Evolutionary conservation across 257 asterid species (phyloP).

Genomic region (Plectranthus barbatus): DNA sequence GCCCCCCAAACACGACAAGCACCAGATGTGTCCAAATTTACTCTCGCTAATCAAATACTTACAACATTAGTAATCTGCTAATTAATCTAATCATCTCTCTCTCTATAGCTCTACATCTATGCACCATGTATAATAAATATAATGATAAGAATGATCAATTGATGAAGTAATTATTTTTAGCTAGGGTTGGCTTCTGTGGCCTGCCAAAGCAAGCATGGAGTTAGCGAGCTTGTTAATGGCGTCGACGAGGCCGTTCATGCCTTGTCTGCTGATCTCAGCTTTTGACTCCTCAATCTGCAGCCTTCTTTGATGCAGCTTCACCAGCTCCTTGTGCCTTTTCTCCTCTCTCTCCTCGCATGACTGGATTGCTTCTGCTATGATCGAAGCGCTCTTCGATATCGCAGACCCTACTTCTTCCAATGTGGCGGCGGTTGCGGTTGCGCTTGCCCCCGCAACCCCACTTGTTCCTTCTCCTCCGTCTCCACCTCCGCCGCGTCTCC

Average conservation of each 20-base stretch:
- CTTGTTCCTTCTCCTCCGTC: slow-evolving; percentile 13
- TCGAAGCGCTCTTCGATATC: slow-evolving; percentile 51
- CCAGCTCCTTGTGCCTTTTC: slow-evolving; percentile 55
- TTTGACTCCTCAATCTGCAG: slow-evolving; percentile 70
- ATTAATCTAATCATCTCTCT: slow-evolving; percentile 10
- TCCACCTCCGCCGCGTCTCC: slow-evolving; percentile 4
- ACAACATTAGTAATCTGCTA: no score
- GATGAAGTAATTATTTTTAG: neutral
- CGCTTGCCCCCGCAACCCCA: neutral
- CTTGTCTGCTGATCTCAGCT: slow-evolving; percentile 67
- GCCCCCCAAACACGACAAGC: no score
- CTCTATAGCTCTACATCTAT: neutral
- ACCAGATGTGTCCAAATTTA: slow-evolving; percentile 10
- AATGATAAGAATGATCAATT: neutral
- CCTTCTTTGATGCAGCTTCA: slow-evolving; percentile 65
- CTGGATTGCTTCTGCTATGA: slow-evolving; percentile 64
- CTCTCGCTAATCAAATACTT: no score
- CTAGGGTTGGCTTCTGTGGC: slow-evolving; percentile 10
- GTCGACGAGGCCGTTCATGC: slow-evolving; percentile 67
- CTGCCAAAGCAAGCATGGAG: slow-evolving; percentile 68
- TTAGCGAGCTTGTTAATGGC: slow-evolving; percentile 78
- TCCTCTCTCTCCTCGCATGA: slow-evolving; percentile 67
- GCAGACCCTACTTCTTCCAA: slow-evolving; percentile 55
- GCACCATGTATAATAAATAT: neutral
- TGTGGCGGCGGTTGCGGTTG: slow-evolving; percentile 7